Evolutionary conservation across 2,329 filamentous ascomycete species (phyloP).

Genomic region (Spiromastix sp.): DNA sequence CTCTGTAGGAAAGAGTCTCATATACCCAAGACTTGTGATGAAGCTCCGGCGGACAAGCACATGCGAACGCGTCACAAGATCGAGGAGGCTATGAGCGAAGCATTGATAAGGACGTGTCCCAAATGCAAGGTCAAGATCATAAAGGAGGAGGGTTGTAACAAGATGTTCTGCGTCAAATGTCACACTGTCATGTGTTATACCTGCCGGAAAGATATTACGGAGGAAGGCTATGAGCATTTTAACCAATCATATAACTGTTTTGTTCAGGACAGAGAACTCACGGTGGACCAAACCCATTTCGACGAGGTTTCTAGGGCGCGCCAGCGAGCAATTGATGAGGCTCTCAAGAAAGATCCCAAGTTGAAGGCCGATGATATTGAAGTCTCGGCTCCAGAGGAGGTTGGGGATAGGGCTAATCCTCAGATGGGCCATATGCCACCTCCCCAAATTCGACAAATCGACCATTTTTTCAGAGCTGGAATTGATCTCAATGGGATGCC

Average conservation of each 20-base stretch:
- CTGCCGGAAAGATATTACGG: slow-evolving; percentile 54
- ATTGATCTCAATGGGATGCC: no score
- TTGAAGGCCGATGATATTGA: slow-evolving; percentile 49
- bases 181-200: slow-evolving; percentile 40
- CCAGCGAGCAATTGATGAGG: slow-evolving; percentile 43
- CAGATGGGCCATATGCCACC: no score
- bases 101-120: slow-evolving; percentile 61
- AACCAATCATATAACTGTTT: slow-evolving; percentile 39
- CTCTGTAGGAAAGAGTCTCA: slow-evolving; percentile 61
- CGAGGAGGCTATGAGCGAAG: slow-evolving; percentile 76
- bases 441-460: no score
- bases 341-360: slow-evolving; percentile 50
- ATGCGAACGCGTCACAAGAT: slow-evolving; percentile 54
- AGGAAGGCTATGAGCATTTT: slow-evolving; percentile 59
- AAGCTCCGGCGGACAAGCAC: slow-evolving; percentile 52
- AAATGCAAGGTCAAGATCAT: slow-evolving; percentile 63
- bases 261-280: slow-evolving; percentile 51
- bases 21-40: slow-evolving; percentile 60
- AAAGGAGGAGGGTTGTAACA: slow-evolving; percentile 73
- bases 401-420: no score
- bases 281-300: slow-evolving; percentile 45
- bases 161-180: slow-evolving; percentile 63
- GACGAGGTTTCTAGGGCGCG: slow-evolving; percentile 55
- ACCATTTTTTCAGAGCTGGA: no score
- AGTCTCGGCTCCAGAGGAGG: slow-evolving; percentile 38